Evolutionary conservation across 805 yeast genomes (phyloP).

Genomic region (Maudiozyma serrabonitensis): DNA sequence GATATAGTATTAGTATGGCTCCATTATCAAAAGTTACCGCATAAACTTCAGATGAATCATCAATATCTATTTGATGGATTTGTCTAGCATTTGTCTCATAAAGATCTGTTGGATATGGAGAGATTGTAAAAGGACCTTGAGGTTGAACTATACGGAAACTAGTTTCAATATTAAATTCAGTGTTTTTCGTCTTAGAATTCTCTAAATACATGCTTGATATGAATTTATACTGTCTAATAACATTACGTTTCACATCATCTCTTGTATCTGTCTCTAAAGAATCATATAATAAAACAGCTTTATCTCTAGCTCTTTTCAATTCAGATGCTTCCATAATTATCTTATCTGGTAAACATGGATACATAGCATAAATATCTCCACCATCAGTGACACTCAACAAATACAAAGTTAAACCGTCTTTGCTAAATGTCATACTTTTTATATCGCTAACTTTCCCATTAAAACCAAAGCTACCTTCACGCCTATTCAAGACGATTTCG

Average conservation of each 20-base stretch:
- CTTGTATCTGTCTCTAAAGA: slow-evolving; percentile 9
- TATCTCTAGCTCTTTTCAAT: slow-evolving; percentile 25
- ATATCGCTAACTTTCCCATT: slow-evolving; percentile 16
- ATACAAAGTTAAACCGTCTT: slow-evolving; percentile 44
- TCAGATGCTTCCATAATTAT: slow-evolving; percentile 12
- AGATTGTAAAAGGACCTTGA: slow-evolving; percentile 47
- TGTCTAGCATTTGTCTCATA: slow-evolving; percentile 38
- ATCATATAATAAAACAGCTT: slow-evolving; percentile 20
- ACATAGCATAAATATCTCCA: slow-evolving; percentile 45
- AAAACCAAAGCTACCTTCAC: slow-evolving; percentile 13
- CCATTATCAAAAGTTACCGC: slow-evolving; percentile 22
- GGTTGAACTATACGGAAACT: slow-evolving; percentile 11
- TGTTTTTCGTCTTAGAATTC: slow-evolving; percentile 2
- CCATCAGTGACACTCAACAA: slow-evolving; percentile 41
- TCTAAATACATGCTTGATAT: slow-evolving; percentile 27
- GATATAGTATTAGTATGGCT: slow-evolving; percentile 23
- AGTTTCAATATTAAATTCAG: slow-evolving; percentile 11
- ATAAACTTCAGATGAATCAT: slow-evolving; percentile 18
- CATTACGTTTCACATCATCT: slow-evolving; percentile 14
- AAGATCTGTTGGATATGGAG: slow-evolving; percentile 46
- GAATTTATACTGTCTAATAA: slow-evolving; percentile 32
- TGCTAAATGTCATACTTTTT: slow-evolving; percentile 17
- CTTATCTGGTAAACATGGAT: slow-evolving; percentile 50
- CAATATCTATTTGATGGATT: slow-evolving; percentile 23
- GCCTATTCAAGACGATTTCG: slow-evolving; percentile 5